These are phyloP conservation scores for Salvia rosmarinus DNA, from an alignment of 257 asterid genomes.

Conservation along the genomic window DNA sequence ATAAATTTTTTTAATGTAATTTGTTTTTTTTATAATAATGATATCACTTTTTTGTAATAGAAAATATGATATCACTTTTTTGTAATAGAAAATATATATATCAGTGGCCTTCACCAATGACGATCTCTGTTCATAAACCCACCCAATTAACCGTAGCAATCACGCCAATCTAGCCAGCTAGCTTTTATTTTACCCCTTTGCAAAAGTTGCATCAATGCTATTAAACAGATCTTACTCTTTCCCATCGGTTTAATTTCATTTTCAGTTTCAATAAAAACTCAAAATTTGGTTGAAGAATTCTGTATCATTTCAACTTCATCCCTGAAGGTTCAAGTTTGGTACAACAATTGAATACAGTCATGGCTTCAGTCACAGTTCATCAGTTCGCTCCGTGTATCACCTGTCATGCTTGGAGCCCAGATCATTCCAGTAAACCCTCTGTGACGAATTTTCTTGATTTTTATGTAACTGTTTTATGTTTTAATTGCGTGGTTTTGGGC, in stretches of 20 bases:
- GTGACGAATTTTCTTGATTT: not conserved
- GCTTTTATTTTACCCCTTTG: not conserved
- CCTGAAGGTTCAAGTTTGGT: not conserved
- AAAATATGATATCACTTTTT: too few relatives aligned
- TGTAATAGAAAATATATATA: too few relatives aligned
- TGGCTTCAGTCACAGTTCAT: conserved; percentile 89
- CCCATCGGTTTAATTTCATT: not conserved
- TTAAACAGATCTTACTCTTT: not conserved
- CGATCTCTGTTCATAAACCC: not conserved
- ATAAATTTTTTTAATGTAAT: too few relatives aligned
- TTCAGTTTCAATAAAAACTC: not conserved
- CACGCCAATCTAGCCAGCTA: not conserved
- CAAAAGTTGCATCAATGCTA: not conserved
- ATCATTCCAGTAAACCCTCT: conserved; percentile 65
- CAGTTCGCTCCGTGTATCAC: conserved; percentile 87
- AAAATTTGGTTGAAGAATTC: not conserved
- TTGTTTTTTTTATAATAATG: too few relatives aligned
- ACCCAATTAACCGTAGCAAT: conserved; percentile 10
- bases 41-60: too few relatives aligned
- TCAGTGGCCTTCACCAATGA: not conserved
- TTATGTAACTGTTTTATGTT: not conserved
- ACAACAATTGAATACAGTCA: conserved; percentile 16
- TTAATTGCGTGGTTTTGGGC: not conserved
- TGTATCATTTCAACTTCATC: not conserved
- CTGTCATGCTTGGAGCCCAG: conserved; percentile 98